Conservation (phyloP, 2,329 filamentous ascomycete genomes). For the Aspergillus hiratsukae region DNA sequence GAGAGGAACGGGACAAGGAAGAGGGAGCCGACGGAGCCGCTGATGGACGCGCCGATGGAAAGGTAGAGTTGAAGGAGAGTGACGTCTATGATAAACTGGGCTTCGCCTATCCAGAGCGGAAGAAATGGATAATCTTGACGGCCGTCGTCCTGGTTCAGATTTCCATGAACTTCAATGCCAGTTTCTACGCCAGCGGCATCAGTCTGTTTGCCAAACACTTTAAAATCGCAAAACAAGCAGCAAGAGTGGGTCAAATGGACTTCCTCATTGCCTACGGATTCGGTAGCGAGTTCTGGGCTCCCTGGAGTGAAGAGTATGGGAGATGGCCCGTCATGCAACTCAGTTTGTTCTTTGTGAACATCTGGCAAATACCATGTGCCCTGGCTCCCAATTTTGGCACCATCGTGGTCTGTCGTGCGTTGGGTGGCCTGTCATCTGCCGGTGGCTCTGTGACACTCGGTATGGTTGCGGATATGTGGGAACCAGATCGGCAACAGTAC, state of each 20-base stretch:
- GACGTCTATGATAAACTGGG: slow-evolving; percentile 63
- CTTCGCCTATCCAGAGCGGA: slow-evolving; percentile 52
- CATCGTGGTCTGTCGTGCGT: slow-evolving; percentile 62
- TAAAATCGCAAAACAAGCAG: slow-evolving; percentile 61
- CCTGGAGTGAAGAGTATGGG: slow-evolving; percentile 82
- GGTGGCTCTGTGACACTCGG: slow-evolving; percentile 69
- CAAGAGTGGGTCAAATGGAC: slow-evolving; percentile 67
- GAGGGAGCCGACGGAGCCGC: background rate
- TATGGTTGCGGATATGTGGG: slow-evolving; percentile 72
- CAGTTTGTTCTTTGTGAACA: slow-evolving; percentile 69
- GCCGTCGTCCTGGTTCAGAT: slow-evolving; percentile 70
- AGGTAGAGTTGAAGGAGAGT: slow-evolving; percentile 43
- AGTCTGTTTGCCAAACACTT: slow-evolving; percentile 64
- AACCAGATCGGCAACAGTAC: slow-evolving; percentile 66
- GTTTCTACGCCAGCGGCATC: slow-evolving; percentile 67
- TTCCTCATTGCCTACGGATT: slow-evolving; percentile 79
- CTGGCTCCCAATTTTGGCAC: slow-evolving; percentile 68
- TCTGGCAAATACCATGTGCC: slow-evolving; percentile 70
- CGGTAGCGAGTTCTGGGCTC: slow-evolving; percentile 82
- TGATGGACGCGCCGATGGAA: slow-evolving; percentile 13
- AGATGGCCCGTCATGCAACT: slow-evolving; percentile 70
- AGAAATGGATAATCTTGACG: slow-evolving; percentile 68
- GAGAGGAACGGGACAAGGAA: background rate
- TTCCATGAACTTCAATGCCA: slow-evolving; percentile 76
- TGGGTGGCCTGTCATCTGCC: slow-evolving; percentile 66